Evolutionary conservation across 805 yeast species (phyloP), one percentile per base, ranked within the genome.

Genomic region (Ogataea minuta): DNA sequence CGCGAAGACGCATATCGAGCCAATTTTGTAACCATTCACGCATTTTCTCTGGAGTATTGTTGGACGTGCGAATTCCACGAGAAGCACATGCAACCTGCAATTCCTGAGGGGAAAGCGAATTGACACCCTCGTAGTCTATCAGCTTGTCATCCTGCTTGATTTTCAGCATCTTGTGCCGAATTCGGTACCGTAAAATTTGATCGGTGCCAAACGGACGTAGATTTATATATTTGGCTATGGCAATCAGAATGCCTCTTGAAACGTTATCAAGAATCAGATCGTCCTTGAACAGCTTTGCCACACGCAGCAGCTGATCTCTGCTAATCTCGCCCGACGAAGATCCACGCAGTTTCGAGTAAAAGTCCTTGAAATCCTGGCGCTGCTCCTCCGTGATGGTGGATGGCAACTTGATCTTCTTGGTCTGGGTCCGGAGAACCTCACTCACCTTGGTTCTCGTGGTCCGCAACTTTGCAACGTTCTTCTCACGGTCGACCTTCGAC

Each of bases 141-240:
- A 84, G 81, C 54, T 81, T 79, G 63, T 91, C 99, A 65, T 91
- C 99, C 51, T 79, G 79, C 63, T 88, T 90, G 62, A 90, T 88
- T 52, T 79, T 81, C 55, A 90, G 77, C 74, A 91, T 73, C 55
- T 85, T 79, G 65, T 84, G 87, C 67, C 99, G 84, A 54, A 91
- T 89, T 65, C 88, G 86, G 65, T 90, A 90, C 55, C 98, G 81
- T 53, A 91, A 70, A 62, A 91, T 81, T 56, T 77, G 76, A 61
- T 90, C 95, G 27, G 95, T 84, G 26, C 99, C 99, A 57, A 84
- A 90, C 11, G 97, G 95, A 52, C 86, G 84, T 45, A 91, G 66
- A 39, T 85, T 84, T 79, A 91, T 85, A 65, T 90, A 93, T 63
- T 80, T 84, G 35, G 95, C 81, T 83, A 91, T 82, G 13, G 96